Evolutionary conservation across 2,329 filamentous ascomycete species (phyloP).

Genomic region (Cladophialophora yegresii): DNA sequence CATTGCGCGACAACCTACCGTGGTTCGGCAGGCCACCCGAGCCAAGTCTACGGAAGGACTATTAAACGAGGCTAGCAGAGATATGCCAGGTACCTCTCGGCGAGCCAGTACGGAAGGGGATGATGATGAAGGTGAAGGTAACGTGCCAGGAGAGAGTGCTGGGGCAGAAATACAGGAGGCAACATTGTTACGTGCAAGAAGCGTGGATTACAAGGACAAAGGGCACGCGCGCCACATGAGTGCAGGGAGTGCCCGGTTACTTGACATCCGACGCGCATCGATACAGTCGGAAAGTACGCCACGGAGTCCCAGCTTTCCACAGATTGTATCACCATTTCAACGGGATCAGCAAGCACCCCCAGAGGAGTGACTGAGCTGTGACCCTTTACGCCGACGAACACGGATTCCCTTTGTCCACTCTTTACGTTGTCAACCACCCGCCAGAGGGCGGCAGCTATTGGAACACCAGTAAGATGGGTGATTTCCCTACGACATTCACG

Average conservation of each 20-base stretch:
- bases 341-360: slow-evolving; percentile 10
- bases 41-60: slow-evolving; percentile 65
- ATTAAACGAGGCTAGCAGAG: slow-evolving; percentile 53
- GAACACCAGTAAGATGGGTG: slow-evolving; percentile 6
- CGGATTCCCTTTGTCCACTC: slow-evolving; percentile 23
- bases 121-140: slow-evolving; percentile 34
- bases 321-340: slow-evolving; percentile 16
- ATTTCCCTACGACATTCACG: slow-evolving; percentile 25
- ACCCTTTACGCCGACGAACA: neutral
- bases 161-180: slow-evolving; percentile 24
- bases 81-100: slow-evolving; percentile 38
- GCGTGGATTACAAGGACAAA: slow-evolving; percentile 67
- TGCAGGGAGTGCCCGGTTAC: slow-evolving; percentile 72
- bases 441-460: slow-evolving; percentile 4
- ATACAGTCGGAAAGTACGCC: slow-evolving; percentile 49
- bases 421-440: slow-evolving; percentile 9
- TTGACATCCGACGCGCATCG: slow-evolving; percentile 65
- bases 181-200: slow-evolving; percentile 60
- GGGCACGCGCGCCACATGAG: slow-evolving; percentile 71
- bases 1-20: slow-evolving; percentile 60
- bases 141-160: slow-evolving; percentile 33
- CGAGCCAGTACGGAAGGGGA: slow-evolving; percentile 42
- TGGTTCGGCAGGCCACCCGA: slow-evolving; percentile 63
- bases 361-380: slow-evolving; percentile 10
- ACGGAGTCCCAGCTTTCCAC: slow-evolving; percentile 22